Evolutionary conservation across 345 rosid genomes (phyloP).

Genomic region (Balakata baccata): DNA sequence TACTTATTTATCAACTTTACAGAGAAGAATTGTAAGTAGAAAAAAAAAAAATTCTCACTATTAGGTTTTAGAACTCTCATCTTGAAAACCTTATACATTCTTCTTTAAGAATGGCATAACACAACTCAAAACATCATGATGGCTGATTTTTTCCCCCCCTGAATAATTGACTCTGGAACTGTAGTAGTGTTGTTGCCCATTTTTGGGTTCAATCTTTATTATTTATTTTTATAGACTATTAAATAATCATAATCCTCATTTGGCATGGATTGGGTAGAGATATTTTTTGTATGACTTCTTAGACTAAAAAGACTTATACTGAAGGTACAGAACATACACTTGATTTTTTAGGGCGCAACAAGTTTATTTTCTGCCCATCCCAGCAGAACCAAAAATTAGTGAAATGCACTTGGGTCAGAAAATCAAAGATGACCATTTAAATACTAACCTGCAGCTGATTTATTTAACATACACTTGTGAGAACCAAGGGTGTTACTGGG

Average conservation of each 20-base stretch:
- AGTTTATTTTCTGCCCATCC: background rate
- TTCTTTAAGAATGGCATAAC: background rate
- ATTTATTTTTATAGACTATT: background rate
- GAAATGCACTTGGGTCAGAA: background rate
- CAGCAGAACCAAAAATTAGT: background rate
- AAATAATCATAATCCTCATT: background rate
- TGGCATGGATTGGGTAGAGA: background rate
- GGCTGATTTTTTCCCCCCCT: background rate
- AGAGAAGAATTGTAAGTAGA: background rate
- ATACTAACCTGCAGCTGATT: background rate
- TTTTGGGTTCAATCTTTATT: background rate
- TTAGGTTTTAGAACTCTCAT: background rate
- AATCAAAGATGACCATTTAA: background rate
- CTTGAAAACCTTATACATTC: background rate
- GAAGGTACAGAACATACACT: background rate
- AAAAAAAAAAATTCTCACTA: background rate
- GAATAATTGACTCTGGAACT: background rate
- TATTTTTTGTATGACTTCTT: background rate
- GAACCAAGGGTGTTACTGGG: background rate
- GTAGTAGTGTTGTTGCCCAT: background rate
- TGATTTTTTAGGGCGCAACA: background rate
- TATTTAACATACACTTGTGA: background rate
- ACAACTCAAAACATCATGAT: background rate
- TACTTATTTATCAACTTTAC: background rate
- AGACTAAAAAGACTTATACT: background rate